Evolutionary conservation across 1,284 basidiomycete genomes (phyloP).

Genomic region (Cutaneotrichosporon spelunceum): DNA sequence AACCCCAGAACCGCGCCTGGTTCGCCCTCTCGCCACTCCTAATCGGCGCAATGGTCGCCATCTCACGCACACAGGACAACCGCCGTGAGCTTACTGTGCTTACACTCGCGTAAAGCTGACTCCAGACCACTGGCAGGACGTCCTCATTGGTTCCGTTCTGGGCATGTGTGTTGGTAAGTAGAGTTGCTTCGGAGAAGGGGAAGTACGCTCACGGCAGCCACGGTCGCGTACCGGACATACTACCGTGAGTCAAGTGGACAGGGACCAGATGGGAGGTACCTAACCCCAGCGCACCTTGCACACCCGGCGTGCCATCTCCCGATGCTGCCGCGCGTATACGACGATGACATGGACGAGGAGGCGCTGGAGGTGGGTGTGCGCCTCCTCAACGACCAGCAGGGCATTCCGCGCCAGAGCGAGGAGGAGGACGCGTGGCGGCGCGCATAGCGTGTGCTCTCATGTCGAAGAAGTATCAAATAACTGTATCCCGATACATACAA

Average conservation of each 20-base stretch:
- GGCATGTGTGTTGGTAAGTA: conserved; percentile 70
- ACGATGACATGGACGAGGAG: conserved; percentile 23
- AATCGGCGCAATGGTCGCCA: conserved; percentile 78
- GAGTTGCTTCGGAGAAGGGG: conserved; percentile 47
- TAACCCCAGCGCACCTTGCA: conserved; percentile 33
- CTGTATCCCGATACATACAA: too few relatives aligned
- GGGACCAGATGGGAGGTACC: conserved; percentile 49
- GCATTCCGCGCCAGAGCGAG: conserved; percentile 36
- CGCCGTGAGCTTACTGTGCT: conserved; percentile 62
- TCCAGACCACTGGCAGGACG: conserved; percentile 82
- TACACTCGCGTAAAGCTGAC: conserved; percentile 5
- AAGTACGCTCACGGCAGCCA: conserved; percentile 52
- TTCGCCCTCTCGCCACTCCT: conserved; percentile 70
- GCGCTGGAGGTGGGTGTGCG: conserved; percentile 25
- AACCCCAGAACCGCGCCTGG: conserved; percentile 73
- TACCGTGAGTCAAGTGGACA: conserved; percentile 55
- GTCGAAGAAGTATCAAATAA: too few relatives aligned
- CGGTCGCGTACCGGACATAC: conserved; percentile 69
- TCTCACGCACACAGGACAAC: conserved; percentile 87
- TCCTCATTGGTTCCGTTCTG: conserved; percentile 72
- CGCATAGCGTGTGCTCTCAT: neutral
- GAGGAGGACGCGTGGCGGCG: conserved; percentile 29
- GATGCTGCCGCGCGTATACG: conserved; percentile 61
- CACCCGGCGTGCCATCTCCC: conserved; percentile 63
- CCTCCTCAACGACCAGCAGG: conserved; percentile 32